These are phyloP conservation scores for Fusarium lateritium DNA, from an alignment of 2,329 filamentous ascomycete species.

Conservation along the genomic window DNA sequence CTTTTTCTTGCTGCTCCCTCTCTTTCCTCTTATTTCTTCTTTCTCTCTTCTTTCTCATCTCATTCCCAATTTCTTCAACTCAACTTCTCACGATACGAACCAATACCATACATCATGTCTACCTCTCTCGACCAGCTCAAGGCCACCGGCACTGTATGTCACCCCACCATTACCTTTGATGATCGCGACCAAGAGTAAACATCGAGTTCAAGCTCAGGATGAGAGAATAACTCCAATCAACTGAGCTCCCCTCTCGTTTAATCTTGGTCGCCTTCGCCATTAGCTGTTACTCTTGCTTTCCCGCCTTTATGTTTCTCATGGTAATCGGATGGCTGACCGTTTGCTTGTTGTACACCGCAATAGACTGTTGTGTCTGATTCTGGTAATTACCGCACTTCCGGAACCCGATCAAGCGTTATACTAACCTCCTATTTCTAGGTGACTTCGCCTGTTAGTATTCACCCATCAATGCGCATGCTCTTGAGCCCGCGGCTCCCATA, in stretches of 20 bases:
- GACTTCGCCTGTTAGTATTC: slow-evolving; percentile 81
- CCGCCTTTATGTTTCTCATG: slow-evolving; percentile 3
- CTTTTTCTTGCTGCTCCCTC: slow-evolving; percentile 35
- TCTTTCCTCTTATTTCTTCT: slow-evolving; percentile 18
- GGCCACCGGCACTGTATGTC: slow-evolving; percentile 92
- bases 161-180: slow-evolving; percentile 50
- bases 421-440: slow-evolving; percentile 63
- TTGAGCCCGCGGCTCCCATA: slow-evolving; percentile 16
- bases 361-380: slow-evolving; percentile 97
- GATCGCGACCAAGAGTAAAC: slow-evolving; percentile 28
- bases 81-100: slow-evolving; percentile 29
- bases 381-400: slow-evolving; percentile 71
- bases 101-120: slow-evolving; percentile 71
- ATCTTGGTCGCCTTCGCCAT: slow-evolving; percentile 2
- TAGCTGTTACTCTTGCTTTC: slow-evolving; percentile 1
- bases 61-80: slow-evolving; percentile 27
- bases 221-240: slow-evolving; percentile 4
- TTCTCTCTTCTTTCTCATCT: slow-evolving; percentile 24
- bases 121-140: slow-evolving; percentile 97
- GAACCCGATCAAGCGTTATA: slow-evolving; percentile 40
- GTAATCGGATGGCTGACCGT: slow-evolving; percentile 43
- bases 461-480: slow-evolving; percentile 20
- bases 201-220: slow-evolving; percentile 15
- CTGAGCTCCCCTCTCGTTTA: slow-evolving; percentile 2
- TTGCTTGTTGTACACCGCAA: slow-evolving; percentile 34